A percentile compares a stretch with the other conserved stretches of the same genome.
These are phyloP conservation scores for Quercus lobata DNA, from an alignment of 331 rosid genomes.

Conservation along the genomic window DNA sequence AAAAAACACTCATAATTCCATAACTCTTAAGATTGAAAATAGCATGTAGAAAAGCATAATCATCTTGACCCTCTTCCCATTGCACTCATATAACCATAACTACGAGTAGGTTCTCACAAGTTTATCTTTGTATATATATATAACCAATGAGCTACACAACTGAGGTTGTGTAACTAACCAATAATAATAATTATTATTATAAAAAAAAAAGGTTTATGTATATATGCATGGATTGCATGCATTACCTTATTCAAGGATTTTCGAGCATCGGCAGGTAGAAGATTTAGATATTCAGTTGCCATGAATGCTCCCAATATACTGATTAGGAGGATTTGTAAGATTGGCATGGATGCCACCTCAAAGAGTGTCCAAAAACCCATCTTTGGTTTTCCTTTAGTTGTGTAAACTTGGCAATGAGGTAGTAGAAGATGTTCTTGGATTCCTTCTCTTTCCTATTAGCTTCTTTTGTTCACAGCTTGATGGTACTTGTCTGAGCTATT, in stretches of 20 bases:
- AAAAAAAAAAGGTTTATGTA: neutral
- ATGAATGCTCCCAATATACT: conserved; percentile 73
- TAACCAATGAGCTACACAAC: no score
- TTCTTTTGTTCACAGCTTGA: neutral
- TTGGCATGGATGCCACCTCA: conserved; percentile 72
- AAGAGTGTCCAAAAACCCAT: conserved; percentile 68
- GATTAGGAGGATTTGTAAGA: conserved; percentile 69
- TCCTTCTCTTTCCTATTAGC: neutral
- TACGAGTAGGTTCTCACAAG: neutral
- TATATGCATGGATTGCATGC: neutral
- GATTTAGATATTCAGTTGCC: conserved; percentile 50
- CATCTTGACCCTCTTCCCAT: neutral
- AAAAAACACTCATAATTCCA: neutral
- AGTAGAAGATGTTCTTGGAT: neutral
- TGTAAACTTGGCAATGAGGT: neutral
- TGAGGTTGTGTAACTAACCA: no score
- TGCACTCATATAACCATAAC: neutral
- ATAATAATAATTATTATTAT: no score
- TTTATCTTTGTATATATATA: no score
- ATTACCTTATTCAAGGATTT: conserved; percentile 71
- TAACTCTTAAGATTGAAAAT: neutral
- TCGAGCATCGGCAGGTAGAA: conserved; percentile 54
- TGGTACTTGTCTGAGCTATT: neutral
- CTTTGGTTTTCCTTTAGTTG: neutral
- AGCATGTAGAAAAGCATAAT: neutral